phyloP scores from a whole-genome alignment of 106 monocot genomes.

The Dactylorhiza incarnata region DNA sequence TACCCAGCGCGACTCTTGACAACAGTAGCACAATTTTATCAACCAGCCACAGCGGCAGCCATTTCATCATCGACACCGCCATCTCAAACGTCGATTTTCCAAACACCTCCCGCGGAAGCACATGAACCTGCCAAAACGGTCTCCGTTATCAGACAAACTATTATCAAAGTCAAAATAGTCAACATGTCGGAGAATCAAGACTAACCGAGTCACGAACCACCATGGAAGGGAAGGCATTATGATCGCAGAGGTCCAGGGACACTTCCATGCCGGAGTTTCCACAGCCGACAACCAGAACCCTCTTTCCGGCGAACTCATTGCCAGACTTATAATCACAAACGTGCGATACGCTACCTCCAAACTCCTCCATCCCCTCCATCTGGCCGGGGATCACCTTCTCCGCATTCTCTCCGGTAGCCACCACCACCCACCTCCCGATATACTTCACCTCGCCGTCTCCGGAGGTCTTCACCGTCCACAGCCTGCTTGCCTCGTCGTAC shows the following conservation, averaged over 20 bases:
- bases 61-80: conserved; percentile 34
- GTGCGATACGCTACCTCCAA: not conserved
- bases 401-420: not conserved
- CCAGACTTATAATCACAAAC: conserved; percentile 4
- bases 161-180: too few relatives aligned
- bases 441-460: not conserved
- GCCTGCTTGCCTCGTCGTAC: not conserved
- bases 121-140: conserved; percentile 61
- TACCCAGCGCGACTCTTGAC: conserved; percentile 36
- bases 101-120: conserved; percentile 51
- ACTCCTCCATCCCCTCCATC: conserved; percentile 3
- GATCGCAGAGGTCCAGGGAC: not conserved
- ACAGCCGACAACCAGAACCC: conserved; percentile 3
- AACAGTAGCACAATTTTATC: conserved; percentile 41
- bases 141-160: too few relatives aligned
- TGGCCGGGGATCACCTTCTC: not conserved
- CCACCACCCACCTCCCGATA: conserved; percentile 7
- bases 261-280: conserved; percentile 9
- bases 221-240: not conserved
- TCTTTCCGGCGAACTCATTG: not conserved
- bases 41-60: conserved; percentile 52
- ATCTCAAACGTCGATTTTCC: conserved; percentile 60
- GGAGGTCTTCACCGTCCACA: not conserved
- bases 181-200: too few relatives aligned
- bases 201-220: conserved; percentile 9